These are phyloP conservation scores for Pseudozyma hubeiensis DNA, from an alignment of 1,284 basidiomycete species.

Conservation along the genomic window DNA sequence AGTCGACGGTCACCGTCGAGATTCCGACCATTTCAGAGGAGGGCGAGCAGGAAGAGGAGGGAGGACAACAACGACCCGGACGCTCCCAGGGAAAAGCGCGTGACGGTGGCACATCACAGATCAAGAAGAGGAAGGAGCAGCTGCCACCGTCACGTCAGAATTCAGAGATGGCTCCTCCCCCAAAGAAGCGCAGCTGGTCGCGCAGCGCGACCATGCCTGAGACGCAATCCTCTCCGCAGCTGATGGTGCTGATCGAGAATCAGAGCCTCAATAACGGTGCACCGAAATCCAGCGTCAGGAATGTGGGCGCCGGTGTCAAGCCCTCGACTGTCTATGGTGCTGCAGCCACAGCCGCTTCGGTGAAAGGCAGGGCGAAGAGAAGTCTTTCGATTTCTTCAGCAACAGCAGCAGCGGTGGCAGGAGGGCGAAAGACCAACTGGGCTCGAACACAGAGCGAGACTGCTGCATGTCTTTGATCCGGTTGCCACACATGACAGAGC, in stretches of 20 bases:
- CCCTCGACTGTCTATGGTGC: constrained; percentile 14
- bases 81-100: constrained; percentile 37
- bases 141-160: constrained; percentile 35
- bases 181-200: constrained; percentile 10
- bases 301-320: constrained; percentile 22
- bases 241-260: constrained; percentile 27
- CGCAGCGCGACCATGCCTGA: constrained; percentile 23
- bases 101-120: constrained; percentile 38
- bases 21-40: constrained; percentile 32
- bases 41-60: constrained; percentile 14
- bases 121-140: constrained; percentile 37
- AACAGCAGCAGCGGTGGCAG: not conserved
- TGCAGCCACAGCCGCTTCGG: not conserved
- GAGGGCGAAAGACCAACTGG: constrained; percentile 11
- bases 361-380: constrained; percentile 5
- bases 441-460: constrained; percentile 23
- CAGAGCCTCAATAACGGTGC: not conserved
- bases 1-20: constrained; percentile 15
- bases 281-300: constrained; percentile 6
- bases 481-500: no score
- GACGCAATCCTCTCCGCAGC: not conserved
- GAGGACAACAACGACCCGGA: constrained; percentile 3
- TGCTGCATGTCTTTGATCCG: constrained; percentile 10
- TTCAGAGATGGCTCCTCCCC: constrained; percentile 5
- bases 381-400: constrained; percentile 2